phyloP scores from a whole-genome alignment of 805 yeast genomes.

The Saccharomycopsis oosterbeekiorum region DNA sequence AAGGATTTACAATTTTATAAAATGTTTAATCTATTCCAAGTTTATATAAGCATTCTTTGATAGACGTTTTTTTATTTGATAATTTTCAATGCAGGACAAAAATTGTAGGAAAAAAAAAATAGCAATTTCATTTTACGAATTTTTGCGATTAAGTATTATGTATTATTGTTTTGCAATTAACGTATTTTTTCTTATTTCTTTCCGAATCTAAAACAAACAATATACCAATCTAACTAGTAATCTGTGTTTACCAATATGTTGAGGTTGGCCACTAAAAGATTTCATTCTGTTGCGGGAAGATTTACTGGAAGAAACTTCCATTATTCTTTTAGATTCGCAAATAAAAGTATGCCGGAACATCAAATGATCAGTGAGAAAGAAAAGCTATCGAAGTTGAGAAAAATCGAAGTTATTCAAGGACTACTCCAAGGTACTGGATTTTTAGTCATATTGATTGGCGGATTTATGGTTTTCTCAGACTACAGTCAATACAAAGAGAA shows the following conservation, averaged over 20 bases:
- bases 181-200: background rate
- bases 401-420: conserved; percentile 16
- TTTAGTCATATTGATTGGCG: conserved; percentile 12
- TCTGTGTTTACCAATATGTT: background rate
- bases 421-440: conserved; percentile 14
- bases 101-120: too few relatives aligned
- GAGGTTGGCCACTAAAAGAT: background rate
- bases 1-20: too few relatives aligned
- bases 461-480: conserved; percentile 25
- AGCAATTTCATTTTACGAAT: background rate
- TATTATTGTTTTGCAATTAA: background rate
- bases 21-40: too few relatives aligned
- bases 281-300: background rate
- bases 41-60: too few relatives aligned
- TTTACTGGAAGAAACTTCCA: background rate
- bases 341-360: background rate
- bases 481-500: conserved; percentile 32
- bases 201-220: too few relatives aligned
- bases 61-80: too few relatives aligned
- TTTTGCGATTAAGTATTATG: background rate
- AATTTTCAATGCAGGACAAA: background rate
- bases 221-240: background rate
- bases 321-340: background rate
- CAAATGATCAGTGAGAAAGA: background rate
- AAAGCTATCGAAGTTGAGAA: conserved; percentile 7